Conservation (phyloP, 768 basidiomycete species). For the Chalciporus sphaerocephalus region DNA sequence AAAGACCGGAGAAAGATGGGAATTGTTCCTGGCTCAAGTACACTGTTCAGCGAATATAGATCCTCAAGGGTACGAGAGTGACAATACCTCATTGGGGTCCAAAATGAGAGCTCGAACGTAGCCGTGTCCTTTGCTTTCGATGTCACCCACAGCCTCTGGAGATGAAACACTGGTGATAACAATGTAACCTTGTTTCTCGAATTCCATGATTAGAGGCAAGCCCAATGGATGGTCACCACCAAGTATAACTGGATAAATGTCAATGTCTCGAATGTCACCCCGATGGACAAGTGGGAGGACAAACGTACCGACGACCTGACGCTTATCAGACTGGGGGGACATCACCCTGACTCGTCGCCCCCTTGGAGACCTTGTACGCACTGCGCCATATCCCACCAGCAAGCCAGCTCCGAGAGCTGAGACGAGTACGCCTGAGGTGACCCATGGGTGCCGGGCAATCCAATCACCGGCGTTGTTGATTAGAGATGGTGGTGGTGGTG, state of each 20-base stretch:
- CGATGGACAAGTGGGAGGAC: background rate
- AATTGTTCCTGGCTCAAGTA: constrained; percentile 59
- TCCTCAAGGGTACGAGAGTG: background rate
- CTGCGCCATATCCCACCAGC: constrained; percentile 49
- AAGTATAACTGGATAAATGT: constrained; percentile 54
- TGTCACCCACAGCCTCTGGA: constrained; percentile 55
- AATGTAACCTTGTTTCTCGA: constrained; percentile 78
- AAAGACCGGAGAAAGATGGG: constrained; percentile 78
- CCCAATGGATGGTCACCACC: constrained; percentile 76
- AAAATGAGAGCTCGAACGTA: constrained; percentile 79
- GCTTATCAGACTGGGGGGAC: constrained; percentile 36
- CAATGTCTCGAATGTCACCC: background rate
- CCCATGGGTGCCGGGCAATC: constrained; percentile 58
- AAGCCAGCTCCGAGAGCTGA: constrained; percentile 61
- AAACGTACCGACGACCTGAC: constrained; percentile 42
- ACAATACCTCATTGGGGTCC: constrained; percentile 67
- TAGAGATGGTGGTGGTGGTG: constrained; percentile 46
- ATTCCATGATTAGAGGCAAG: constrained; percentile 63
- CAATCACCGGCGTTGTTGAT: constrained; percentile 48
- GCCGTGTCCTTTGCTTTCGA: constrained; percentile 67
- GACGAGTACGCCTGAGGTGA: constrained; percentile 47
- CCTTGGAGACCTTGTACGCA: constrained; percentile 21
- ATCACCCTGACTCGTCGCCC: constrained; percentile 23
- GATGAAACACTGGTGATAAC: constrained; percentile 76
- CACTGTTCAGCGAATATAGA: constrained; percentile 6